Conservation (phyloP, 352 stramenopile species). For the Paralagenidium karlingii region DNA sequence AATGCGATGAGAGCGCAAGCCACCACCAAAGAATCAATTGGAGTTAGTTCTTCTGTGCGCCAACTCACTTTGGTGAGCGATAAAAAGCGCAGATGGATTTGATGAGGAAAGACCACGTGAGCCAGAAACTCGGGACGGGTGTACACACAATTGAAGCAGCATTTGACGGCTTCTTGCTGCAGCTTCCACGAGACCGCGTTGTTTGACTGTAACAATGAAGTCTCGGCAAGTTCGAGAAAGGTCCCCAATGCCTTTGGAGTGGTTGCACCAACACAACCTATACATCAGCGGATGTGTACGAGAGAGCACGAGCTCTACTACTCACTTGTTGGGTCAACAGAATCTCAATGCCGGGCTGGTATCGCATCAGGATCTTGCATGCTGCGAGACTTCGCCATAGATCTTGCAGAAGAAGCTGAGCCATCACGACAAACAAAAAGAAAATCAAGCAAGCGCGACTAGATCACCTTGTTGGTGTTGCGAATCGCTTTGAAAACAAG, state of each 20-base stretch:
- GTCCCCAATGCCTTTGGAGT: constrained; percentile 19
- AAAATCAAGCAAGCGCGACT: no score
- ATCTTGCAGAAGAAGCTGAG: no score
- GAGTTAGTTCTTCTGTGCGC: no score
- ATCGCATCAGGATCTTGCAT: constrained; percentile 53
- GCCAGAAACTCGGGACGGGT: constrained; percentile 38
- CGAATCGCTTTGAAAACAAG: no score
- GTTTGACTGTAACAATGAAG: background rate
- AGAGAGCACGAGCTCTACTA: background rate
- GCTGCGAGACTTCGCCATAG: no score
- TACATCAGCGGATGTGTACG: constrained; percentile 3
- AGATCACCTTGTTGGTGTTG: no score
- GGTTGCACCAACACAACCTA: no score
- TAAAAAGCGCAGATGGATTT: constrained; percentile 14
- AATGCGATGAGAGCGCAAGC: no score
- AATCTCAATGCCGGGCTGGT: constrained; percentile 40
- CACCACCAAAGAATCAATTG: no score
- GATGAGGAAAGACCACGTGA: constrained; percentile 10
- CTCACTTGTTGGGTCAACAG: constrained; percentile 30
- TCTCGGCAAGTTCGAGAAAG: constrained; percentile 17
- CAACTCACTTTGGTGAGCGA: constrained; percentile 8
- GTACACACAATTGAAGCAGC: constrained; percentile 54
- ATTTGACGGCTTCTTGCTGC: constrained; percentile 49
- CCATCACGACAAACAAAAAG: constrained; percentile 3
- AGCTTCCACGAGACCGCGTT: constrained; percentile 12